phyloP scores from a whole-genome alignment of 2,329 filamentous ascomycete genomes.

The Fusarium tricinctum region DNA sequence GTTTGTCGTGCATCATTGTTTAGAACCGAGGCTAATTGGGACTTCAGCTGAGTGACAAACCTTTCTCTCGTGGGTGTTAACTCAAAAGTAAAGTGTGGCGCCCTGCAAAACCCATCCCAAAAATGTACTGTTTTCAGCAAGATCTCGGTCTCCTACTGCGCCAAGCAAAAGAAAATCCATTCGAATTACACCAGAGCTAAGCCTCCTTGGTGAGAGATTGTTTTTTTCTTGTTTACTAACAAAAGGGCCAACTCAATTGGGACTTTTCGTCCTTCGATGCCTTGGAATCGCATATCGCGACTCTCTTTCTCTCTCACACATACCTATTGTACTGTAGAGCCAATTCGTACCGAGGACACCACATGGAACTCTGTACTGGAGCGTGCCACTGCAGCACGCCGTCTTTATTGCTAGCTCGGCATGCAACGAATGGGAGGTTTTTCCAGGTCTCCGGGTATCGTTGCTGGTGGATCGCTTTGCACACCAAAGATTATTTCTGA shows the following conservation, averaged over 20 bases:
- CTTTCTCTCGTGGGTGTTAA: conserved; percentile 33
- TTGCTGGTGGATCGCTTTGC: conserved; percentile 45
- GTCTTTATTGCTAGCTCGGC: conserved; percentile 40
- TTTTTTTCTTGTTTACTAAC: conserved; percentile 14
- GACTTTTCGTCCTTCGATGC: conserved; percentile 2
- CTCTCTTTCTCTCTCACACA: conserved; percentile 1
- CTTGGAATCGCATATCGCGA: conserved; percentile 22
- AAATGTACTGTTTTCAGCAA: conserved; percentile 35
- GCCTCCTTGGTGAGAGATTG: conserved; percentile 31
- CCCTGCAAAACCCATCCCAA: conserved; percentile 38
- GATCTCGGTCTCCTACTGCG: conserved; percentile 39
- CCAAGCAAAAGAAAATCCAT: conserved; percentile 26
- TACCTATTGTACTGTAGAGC: conserved; percentile 18
- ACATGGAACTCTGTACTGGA: conserved; percentile 40
- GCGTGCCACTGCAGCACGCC: conserved; percentile 48
- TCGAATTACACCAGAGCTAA: conserved; percentile 32
- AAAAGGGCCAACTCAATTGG: conserved; percentile 13
- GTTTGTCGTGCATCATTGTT: conserved; percentile 13
- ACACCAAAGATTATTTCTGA: conserved; percentile 52
- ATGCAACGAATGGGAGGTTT: conserved; percentile 50
- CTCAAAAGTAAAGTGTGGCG: conserved; percentile 37
- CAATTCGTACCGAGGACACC: conserved; percentile 35
- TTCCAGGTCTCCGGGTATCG: conserved; percentile 49
- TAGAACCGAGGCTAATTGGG: neutral
- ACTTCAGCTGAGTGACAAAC: conserved; percentile 25